phyloP scores from a whole-genome alignment of 768 basidiomycete genomes.

The Tulasnella sp. region DNA sequence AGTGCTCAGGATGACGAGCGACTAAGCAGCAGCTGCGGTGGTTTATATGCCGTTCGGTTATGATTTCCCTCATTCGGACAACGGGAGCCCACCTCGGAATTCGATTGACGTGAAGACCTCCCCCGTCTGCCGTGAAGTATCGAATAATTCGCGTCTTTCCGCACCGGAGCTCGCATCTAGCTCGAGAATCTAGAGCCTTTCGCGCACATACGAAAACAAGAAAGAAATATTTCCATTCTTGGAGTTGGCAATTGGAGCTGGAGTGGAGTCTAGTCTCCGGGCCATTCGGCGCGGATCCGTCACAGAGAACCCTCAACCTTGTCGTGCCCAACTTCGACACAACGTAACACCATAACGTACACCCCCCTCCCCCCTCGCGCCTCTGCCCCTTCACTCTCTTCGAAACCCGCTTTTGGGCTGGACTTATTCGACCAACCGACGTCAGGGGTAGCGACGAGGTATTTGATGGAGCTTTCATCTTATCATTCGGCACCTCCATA shows the following conservation, averaged over 20 bases:
- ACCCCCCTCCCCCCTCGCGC: background rate
- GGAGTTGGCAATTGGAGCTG: background rate
- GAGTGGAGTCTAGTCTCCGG: background rate
- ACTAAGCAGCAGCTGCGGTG: background rate
- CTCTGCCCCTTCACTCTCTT: background rate
- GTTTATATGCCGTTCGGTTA: background rate
- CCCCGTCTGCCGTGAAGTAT: background rate
- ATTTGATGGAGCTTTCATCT: constrained; percentile 6
- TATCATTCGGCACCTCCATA: background rate
- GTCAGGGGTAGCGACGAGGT: constrained; percentile 1
- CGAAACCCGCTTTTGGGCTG: background rate
- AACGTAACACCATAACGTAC: constrained; percentile 1
- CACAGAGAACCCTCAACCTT: constrained; percentile 3
- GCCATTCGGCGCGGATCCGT: background rate
- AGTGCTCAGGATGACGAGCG: background rate
- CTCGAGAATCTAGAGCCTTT: background rate
- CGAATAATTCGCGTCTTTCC: background rate
- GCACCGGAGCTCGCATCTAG: background rate
- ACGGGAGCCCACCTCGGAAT: background rate
- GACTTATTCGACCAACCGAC: background rate
- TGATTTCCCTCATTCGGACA: background rate
- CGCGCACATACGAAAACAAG: background rate
- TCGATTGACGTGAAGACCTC: background rate
- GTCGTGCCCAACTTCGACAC: background rate
- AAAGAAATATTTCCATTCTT: background rate